phyloP scores from a whole-genome alignment of 371 early-diverging fungal genomes.

The Lichtheimia ramosa region DNA sequence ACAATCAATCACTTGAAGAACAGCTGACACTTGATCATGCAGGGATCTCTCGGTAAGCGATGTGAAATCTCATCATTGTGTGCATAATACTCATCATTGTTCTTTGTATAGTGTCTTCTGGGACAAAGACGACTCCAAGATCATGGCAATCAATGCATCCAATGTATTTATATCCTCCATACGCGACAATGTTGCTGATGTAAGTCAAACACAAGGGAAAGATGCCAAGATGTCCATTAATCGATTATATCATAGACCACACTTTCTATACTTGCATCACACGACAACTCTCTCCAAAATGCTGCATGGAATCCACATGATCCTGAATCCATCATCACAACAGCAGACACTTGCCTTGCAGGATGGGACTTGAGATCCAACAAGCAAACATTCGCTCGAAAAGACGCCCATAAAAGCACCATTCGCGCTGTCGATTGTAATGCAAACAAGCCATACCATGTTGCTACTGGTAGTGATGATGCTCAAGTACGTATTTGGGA shows the following conservation, averaged over 20 bases:
- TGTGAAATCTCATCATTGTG: neutral
- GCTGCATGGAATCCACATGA: constrained; percentile 79
- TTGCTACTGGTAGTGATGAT: constrained; percentile 88
- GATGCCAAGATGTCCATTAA: too few relatives aligned
- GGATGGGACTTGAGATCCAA: constrained; percentile 73
- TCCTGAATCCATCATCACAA: constrained; percentile 50
- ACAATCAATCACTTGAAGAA: constrained; percentile 21
- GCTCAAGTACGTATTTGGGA: constrained; percentile 86
- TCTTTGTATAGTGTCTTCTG: constrained; percentile 31
- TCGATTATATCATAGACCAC: neutral
- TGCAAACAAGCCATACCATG: constrained; percentile 77
- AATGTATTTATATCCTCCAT: constrained; percentile 6
- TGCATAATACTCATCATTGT: too few relatives aligned
- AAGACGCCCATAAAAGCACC: constrained; percentile 64
- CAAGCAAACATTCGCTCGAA: constrained; percentile 41
- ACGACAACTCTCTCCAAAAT: constrained; percentile 32
- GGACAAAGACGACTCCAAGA: constrained; percentile 19
- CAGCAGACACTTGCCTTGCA: constrained; percentile 53
- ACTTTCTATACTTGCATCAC: neutral
- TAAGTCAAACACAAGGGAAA: neutral
- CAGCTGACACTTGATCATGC: constrained; percentile 13
- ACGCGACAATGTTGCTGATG: neutral
- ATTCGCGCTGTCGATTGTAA: constrained; percentile 83
- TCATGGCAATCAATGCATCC: constrained; percentile 23
- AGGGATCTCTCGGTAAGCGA: constrained; percentile 11